A percentile compares a stretch with the other conserved stretches of the same genome.
Conservation (phyloP, 148 eudicot species). For the Amaranthus cruentus region DNA sequence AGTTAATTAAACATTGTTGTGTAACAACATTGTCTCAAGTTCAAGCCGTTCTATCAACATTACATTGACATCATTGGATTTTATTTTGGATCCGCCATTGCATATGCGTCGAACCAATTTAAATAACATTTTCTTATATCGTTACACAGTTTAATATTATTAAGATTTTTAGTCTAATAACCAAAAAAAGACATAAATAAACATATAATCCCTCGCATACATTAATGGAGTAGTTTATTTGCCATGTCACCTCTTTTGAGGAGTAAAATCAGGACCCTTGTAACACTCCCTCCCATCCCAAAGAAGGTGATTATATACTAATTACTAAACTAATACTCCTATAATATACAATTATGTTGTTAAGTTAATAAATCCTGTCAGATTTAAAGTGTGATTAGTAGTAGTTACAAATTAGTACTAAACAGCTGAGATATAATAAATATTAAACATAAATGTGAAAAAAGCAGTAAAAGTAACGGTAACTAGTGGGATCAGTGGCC, state of each 20-base stretch:
- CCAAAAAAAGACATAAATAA: not conserved
- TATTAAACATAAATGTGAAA: not conserved
- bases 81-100: no score
- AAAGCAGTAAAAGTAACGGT: conserved; percentile 49
- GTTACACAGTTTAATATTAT: no score
- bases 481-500: conserved; percentile 28
- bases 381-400: not conserved
- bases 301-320: not conserved
- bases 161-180: not conserved
- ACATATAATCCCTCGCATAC: not conserved
- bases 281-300: conserved; percentile 7
- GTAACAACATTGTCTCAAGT: no score
- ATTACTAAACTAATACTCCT: not conserved
- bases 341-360: no score
- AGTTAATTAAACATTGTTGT: no score
- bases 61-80: no score
- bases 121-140: no score
- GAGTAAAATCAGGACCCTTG: conserved; percentile 21
- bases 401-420: not conserved
- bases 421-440: no score
- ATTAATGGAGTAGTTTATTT: not conserved
- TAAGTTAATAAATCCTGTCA: no score
- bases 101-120: no score
- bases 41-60: no score
- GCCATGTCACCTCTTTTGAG: conserved; percentile 20